Evolutionary conservation across 345 rosid genomes (phyloP).

Genomic region (Eutrema yunnanense): DNA sequence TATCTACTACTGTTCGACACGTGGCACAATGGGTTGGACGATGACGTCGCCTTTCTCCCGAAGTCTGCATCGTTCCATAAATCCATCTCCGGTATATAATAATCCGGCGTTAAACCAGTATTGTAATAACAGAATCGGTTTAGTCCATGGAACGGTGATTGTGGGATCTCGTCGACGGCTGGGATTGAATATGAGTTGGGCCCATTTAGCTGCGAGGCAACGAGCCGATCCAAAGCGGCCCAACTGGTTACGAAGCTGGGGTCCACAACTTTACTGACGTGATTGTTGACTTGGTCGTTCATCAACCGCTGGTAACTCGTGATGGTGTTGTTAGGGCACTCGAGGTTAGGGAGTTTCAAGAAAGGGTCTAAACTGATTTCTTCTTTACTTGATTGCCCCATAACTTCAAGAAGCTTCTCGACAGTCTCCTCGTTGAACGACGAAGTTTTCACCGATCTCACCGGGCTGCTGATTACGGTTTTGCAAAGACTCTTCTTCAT

Average conservation of each 20-base stretch:
- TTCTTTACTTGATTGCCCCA: constrained; percentile 48
- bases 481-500: constrained; percentile 62
- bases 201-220: constrained; percentile 68
- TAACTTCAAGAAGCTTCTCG: constrained; percentile 39
- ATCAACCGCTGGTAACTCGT: constrained; percentile 34
- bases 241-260: constrained; percentile 46
- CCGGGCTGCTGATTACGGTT: constrained; percentile 33
- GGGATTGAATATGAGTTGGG: constrained; percentile 31
- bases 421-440: constrained; percentile 36
- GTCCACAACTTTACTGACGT: constrained; percentile 28
- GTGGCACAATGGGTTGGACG: constrained; percentile 33
- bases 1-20: constrained; percentile 34
- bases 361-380: constrained; percentile 33
- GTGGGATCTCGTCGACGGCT: constrained; percentile 10
- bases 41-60: constrained; percentile 27
- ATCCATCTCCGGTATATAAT: constrained; percentile 23
- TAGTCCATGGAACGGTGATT: constrained; percentile 33
- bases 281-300: constrained; percentile 27
- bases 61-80: constrained; percentile 27
- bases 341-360: constrained; percentile 53
- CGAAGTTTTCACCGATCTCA: constrained; percentile 22
- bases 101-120: constrained; percentile 22
- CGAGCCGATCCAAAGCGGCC: constrained; percentile 61
- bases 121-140: constrained; percentile 14
- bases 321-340: constrained; percentile 35